These are phyloP conservation scores for Neurospora sp. DNA, from an alignment of 495 filamentous ascomycete genomes.

Conservation along the genomic window DNA sequence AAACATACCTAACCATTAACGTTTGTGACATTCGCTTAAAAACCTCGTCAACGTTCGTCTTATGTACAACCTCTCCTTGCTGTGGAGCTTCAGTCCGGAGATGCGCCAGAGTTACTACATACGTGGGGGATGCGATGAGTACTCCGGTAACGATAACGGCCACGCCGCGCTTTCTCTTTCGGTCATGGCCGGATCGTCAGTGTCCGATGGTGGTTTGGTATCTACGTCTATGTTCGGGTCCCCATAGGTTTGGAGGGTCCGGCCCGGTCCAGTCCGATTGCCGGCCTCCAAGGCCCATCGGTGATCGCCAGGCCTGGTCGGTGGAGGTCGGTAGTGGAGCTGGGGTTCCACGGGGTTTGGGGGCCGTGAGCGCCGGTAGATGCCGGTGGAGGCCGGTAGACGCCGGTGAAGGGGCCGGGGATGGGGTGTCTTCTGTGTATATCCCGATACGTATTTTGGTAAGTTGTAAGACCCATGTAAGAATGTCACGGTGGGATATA, in stretches of 20 bases:
- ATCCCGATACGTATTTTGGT: not conserved
- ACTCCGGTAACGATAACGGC: not conserved
- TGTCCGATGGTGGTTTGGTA: no score
- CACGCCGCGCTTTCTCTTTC: not conserved
- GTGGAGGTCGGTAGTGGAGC: not conserved
- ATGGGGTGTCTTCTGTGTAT: not conserved
- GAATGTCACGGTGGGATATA: no score
- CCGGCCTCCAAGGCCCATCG: not conserved
- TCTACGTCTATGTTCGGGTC: no score
- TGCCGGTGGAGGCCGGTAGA: not conserved
- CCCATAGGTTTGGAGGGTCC: not conserved
- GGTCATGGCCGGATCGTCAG: not conserved
- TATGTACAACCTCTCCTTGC: not conserved
- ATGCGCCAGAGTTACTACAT: not conserved
- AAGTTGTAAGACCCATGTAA: no score
- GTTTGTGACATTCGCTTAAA: not conserved
- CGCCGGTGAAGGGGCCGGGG: not conserved
- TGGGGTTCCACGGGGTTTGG: not conserved
- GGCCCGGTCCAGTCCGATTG: not conserved
- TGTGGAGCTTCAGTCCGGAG: not conserved
- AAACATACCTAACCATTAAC: not conserved
- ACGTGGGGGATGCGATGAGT: not conserved
- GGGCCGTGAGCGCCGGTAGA: not conserved
- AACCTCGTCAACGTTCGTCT: not conserved
- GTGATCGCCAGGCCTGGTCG: not conserved